These are phyloP conservation scores for Gossypium schwendimanii DNA, from an alignment of 441 rosid genomes.

Conservation along the genomic window DNA sequence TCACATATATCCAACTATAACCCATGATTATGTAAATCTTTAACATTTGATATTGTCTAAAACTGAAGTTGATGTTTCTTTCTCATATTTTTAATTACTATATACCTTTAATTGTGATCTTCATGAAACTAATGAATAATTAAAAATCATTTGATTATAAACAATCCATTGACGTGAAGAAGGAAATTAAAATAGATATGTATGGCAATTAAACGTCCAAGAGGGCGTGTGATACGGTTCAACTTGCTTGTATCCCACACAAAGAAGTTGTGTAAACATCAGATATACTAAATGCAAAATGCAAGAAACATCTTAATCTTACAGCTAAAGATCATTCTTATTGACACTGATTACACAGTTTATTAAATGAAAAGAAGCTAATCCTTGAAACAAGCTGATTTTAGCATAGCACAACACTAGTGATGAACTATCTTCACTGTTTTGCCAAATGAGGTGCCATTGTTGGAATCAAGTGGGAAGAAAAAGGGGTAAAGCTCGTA, in stretches of 20 bases:
- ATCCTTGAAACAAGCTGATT: background rate
- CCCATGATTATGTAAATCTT: too few relatives aligned
- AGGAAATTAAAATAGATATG: too few relatives aligned
- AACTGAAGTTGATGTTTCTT: too few relatives aligned
- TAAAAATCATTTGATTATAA: too few relatives aligned
- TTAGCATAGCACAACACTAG: conserved; percentile 5
- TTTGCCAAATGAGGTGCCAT: background rate
- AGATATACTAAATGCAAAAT: background rate
- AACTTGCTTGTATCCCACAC: background rate
- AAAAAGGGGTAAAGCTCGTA: background rate
- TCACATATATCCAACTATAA: too few relatives aligned
- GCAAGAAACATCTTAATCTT: background rate
- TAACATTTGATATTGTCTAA: too few relatives aligned
- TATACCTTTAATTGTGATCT: too few relatives aligned
- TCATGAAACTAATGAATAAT: too few relatives aligned
- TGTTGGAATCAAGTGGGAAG: background rate
- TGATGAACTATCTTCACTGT: background rate
- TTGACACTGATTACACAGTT: conserved; percentile 8
- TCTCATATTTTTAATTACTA: too few relatives aligned
- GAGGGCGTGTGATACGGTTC: background rate
- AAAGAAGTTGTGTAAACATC: conserved; percentile 5
- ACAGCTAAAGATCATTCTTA: background rate
- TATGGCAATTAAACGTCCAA: conserved; percentile 11
- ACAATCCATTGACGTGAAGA: too few relatives aligned
- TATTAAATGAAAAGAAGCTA: conserved; percentile 10